Percentiles rank a stretch among this genome's conserved stretches.
Conservation (phyloP, 768 basidiomycete species). For the Calocybe gangraenosa region DNA sequence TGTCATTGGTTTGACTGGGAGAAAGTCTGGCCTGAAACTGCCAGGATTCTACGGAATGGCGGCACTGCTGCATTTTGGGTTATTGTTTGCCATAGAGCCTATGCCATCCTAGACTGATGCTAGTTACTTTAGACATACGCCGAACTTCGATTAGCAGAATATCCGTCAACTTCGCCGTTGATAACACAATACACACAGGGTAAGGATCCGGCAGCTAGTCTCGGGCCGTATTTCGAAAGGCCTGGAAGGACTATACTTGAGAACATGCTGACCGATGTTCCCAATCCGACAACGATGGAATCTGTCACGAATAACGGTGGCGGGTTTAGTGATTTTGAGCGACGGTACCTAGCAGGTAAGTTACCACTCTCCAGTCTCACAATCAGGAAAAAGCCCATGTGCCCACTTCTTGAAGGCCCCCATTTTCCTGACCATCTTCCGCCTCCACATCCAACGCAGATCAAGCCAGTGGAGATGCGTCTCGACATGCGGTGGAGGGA, state of each 20-base stretch:
- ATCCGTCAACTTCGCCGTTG: conserved; percentile 52
- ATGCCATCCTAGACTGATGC: background rate
- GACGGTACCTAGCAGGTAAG: conserved; percentile 58
- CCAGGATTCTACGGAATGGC: conserved; percentile 51
- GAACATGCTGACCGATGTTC: conserved; percentile 65
- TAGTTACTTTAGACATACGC: conserved; percentile 47
- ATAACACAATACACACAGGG: conserved; percentile 67
- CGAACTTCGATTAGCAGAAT: conserved; percentile 64
- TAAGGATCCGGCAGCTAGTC: conserved; percentile 41
- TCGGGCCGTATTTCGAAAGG: conserved; percentile 77
- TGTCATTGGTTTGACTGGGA: conserved; percentile 81
- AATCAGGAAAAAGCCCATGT: too few relatives aligned
- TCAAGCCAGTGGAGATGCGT: conserved; percentile 48
- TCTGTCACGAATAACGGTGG: conserved; percentile 23
- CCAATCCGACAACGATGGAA: conserved; percentile 34
- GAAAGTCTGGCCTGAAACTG: conserved; percentile 66
- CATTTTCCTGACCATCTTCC: conserved; percentile 13
- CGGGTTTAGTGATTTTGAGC: conserved; percentile 38
- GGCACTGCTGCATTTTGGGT: conserved; percentile 79
- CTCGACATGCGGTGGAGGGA: conserved; percentile 62
- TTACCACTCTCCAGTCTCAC: background rate
- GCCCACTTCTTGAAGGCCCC: conserved; percentile 9
- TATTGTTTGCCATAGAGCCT: conserved; percentile 12
- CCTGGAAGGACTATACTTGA: conserved; percentile 78
- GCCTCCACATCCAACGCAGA: conserved; percentile 18